Evolutionary conservation across 2,329 filamentous ascomycete species (phyloP), one percentile per base, ranked within the genome.

Genomic region (Colletotrichum tofieldiae): DNA sequence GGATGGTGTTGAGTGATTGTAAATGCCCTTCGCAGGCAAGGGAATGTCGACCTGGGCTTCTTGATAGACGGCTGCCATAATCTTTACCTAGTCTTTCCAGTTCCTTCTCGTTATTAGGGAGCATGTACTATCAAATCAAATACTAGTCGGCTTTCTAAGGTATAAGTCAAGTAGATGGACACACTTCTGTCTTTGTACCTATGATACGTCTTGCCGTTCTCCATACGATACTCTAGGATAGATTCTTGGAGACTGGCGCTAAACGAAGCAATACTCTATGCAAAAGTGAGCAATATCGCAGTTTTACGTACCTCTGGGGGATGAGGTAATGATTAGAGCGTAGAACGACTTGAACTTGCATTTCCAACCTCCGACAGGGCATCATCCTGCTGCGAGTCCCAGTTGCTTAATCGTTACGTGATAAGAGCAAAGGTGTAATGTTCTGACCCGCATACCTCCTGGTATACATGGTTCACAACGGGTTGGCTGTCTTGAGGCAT

Each of bases 81-180:
- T 26, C 23, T 26, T 26, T 45, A 70, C 71, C 66, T 7, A 70
- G 55, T 4, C 71, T 61, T 7, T 73, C 71, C 4, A 52, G 18
- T 32, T 73, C 66, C 16, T 32, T 37, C 2, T 70, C 45, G 43
- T 73, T 66, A 4, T 73, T 73, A 6, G 62, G 71, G 16, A 70
- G 16, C 2, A 47, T 45, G 43, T 73, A 70, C 52, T 62, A 56
- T 72, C 2, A 1, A 32, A 32, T 26, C 4, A 16, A 20, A 3
- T 18, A 26, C 16, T 43, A 32, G 18, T 5, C 41, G 11, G 12
- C 18, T 5, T 5, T 16, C 3, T 0, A 8, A 37, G 82, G 11
- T 76, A 77, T 1, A 77, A 75, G 20, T 80, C 75, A 0, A 79
- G 82, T 7, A 11, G 35, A 7, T 82, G 71, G 0, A 73, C 61